phyloP scores from a whole-genome alignment of 2,329 filamentous ascomycete genomes.

The Lizonia empirigonia region DNA sequence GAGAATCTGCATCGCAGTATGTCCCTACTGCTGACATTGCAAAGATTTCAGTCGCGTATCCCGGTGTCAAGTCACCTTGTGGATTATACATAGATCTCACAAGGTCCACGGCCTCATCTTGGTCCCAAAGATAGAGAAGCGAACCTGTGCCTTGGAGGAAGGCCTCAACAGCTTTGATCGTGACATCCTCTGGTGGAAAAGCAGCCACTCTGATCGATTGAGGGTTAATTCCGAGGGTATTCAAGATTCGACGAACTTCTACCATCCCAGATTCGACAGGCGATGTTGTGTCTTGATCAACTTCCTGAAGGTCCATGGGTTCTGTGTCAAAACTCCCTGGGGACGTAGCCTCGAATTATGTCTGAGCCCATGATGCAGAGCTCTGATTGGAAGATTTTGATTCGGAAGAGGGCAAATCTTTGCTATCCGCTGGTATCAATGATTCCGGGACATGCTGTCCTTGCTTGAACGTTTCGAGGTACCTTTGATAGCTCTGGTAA shows the following conservation, averaged over 20 bases:
- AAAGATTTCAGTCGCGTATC: constrained; percentile 12
- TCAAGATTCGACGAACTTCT: constrained; percentile 6
- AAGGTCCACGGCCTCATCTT: constrained; percentile 5
- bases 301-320: neutral
- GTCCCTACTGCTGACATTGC: constrained; percentile 17
- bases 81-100: constrained; percentile 13
- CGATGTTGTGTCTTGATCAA: neutral
- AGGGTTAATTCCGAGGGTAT: constrained; percentile 6
- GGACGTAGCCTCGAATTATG: neutral
- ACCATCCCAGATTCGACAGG: constrained; percentile 1
- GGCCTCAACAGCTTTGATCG: constrained; percentile 7
- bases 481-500: constrained; percentile 4
- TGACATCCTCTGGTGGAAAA: constrained; percentile 6
- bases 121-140: constrained; percentile 14
- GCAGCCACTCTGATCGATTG: constrained; percentile 5
- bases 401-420: neutral
- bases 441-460: neutral
- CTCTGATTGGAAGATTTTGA: neutral
- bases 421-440: neutral
- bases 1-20: constrained; percentile 7
- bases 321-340: constrained; percentile 1
- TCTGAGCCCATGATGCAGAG: too few relatives aligned
- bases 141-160: constrained; percentile 14
- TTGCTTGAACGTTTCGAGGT: constrained; percentile 8
- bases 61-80: neutral